These are phyloP conservation scores for Aphanoascus verrucosus DNA, from an alignment of 2,329 filamentous ascomycete genomes.

Conservation along the genomic window DNA sequence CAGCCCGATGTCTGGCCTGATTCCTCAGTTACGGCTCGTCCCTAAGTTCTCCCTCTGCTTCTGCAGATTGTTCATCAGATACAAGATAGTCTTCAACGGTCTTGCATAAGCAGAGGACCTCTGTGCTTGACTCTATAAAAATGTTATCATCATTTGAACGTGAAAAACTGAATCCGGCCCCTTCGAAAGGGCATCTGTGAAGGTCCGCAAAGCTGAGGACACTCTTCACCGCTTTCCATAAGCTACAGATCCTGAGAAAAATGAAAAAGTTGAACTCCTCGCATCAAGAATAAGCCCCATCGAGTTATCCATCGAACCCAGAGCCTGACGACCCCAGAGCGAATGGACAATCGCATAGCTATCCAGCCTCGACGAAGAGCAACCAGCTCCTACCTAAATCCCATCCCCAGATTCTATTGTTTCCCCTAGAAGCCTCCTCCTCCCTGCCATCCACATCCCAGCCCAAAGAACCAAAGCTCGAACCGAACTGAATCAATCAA, in stretches of 20 bases:
- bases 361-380: conserved; percentile 69
- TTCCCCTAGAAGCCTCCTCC: conserved; percentile 31
- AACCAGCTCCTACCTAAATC: conserved; percentile 51
- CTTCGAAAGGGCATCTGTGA: conserved; percentile 56
- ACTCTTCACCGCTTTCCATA: conserved; percentile 42
- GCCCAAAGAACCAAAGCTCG: neutral
- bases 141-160: conserved; percentile 79
- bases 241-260: conserved; percentile 43
- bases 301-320: conserved; percentile 64
- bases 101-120: conserved; percentile 40
- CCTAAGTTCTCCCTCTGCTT: neutral
- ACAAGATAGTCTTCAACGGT: conserved; percentile 39
- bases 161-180: conserved; percentile 47
- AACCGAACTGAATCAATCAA: neutral
- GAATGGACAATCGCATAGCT: conserved; percentile 93
- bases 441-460: neutral
- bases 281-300: conserved; percentile 99
- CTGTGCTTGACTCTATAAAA: conserved; percentile 99
- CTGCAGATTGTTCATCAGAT: conserved; percentile 38
- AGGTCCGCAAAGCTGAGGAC: conserved; percentile 23
- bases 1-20: no score
- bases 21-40: no score
- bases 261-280: conserved; percentile 58
- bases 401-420: conserved; percentile 11
- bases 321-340: conserved; percentile 11